Evolutionary conservation across 495 filamentous ascomycete species (phyloP).

Genomic region (Parachaetomium inaequale): DNA sequence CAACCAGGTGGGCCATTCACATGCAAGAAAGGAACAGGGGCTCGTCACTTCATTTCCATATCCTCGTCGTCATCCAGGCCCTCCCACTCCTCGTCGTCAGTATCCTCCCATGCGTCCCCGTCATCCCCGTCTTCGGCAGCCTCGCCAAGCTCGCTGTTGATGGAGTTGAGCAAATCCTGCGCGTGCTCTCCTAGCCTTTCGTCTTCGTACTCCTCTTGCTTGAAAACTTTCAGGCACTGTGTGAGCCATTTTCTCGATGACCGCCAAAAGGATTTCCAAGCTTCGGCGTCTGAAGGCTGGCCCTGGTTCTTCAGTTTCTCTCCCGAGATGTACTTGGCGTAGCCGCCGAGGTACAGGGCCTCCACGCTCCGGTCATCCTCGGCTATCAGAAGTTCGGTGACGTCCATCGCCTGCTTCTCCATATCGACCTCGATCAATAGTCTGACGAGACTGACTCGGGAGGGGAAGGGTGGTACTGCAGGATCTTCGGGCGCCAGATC

Average conservation of each 20-base stretch:
- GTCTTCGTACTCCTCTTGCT: constrained; percentile 66
- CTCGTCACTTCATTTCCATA: constrained; percentile 28
- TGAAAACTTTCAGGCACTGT: constrained; percentile 57
- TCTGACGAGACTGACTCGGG: constrained; percentile 74
- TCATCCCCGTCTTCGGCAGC: constrained; percentile 48
- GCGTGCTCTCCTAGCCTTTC: constrained; percentile 65
- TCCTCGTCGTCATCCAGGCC: constrained; percentile 28
- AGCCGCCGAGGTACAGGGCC: constrained; percentile 94
- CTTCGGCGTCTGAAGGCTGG: constrained; percentile 35
- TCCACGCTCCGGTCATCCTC: constrained; percentile 95
- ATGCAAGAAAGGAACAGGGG: neutral
- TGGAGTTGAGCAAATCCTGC: constrained; percentile 53
- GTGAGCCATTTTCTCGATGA: constrained; percentile 60
- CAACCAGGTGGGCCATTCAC: neutral
- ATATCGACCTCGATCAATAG: constrained; percentile 86
- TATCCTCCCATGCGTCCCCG: constrained; percentile 46
- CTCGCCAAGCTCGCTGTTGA: constrained; percentile 56
- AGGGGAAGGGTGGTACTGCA: constrained; percentile 74
- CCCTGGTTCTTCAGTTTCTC: constrained; percentile 55
- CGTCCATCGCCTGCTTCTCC: constrained; percentile 78
- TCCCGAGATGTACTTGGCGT: constrained; percentile 76
- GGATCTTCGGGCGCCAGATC: constrained; percentile 62
- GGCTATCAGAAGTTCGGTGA: constrained; percentile 73
- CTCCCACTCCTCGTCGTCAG: constrained; percentile 30
- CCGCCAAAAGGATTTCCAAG: constrained; percentile 49